Evolutionary conservation across 2,329 filamentous ascomycete species (phyloP).

Genomic region (Colletotrichum karsti): DNA sequence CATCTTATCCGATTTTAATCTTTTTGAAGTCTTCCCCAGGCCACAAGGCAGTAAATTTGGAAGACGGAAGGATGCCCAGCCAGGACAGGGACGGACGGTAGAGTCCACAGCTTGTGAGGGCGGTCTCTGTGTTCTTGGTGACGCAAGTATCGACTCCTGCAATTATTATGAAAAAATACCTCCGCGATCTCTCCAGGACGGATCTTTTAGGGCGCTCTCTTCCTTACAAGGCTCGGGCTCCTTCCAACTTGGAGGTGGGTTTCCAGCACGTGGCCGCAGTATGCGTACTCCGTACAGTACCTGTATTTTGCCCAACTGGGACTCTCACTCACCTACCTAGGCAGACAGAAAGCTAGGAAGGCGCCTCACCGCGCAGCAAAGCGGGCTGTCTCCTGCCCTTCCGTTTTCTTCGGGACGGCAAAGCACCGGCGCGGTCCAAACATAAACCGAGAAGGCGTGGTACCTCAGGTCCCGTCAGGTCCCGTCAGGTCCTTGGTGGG

Average conservation of each 20-base stretch:
- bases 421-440: constrained; percentile 14
- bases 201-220: background rate
- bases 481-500: too few relatives aligned
- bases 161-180: background rate
- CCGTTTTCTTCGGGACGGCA: background rate
- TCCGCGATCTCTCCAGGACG: background rate
- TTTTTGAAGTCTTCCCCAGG: background rate
- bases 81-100: background rate
- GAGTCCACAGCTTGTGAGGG: background rate
- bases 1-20: constrained; percentile 10
- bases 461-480: too few relatives aligned
- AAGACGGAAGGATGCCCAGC: background rate
- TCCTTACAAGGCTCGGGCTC: constrained; percentile 4
- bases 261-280: constrained; percentile 16
- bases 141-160: background rate
- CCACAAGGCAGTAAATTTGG: background rate
- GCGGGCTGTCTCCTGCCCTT: background rate
- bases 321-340: too few relatives aligned
- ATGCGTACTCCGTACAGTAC: too few relatives aligned
- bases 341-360: too few relatives aligned
- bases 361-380: too few relatives aligned
- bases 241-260: background rate
- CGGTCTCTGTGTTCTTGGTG: background rate
- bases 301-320: background rate
- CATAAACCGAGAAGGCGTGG: constrained; percentile 3